Base-by-base conservation (phyloP, 495 filamentous ascomycete genomes). In the Xylaria intraflava region DNA sequence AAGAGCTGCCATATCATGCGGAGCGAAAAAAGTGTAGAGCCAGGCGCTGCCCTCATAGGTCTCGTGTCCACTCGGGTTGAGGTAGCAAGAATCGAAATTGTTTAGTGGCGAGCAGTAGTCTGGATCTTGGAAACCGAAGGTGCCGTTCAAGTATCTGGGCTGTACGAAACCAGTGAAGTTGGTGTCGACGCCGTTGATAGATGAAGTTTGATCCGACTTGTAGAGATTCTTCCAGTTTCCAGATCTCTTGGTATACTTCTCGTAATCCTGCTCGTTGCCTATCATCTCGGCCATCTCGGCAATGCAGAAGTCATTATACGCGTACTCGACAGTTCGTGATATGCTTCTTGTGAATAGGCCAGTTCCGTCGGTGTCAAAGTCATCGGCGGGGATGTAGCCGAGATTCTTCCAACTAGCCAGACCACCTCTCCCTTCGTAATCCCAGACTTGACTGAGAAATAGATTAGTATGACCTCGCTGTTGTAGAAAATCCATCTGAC, bases 261-360 rank as follows among this genome's bases (percentile, higher is more conserved):
- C 73, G 40, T 77, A 73, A 57, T 84, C 79, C 2, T 62, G 68
- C 2, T 70, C 41, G 20, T 80, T 74, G 4, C 78, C 82, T 45
- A 86, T 62, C 0, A 69, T 73, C 38, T 77, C 65, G 0, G 78
- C 82, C 56, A 88, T 73, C 49, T 80, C 69, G 0, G 83, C 72
- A 50, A 87, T 82, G 44, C 79, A 83, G 59, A 85, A 89, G 65
- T 89, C 85, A 39, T 87, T 78, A 65, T 87, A 87, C 0, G 78
- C 77, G 61, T 88, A 87, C 61, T 87, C 85, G 1, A 87, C 75
- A 0, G 84, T 87, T n/a, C 84, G 70, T 3, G 83, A 86, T 14
- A 88, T 69, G 56, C 78, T 82, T 17, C 85, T 75, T 1, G 84
- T 86, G 57, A 83, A 77, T 0, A 80, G 73, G 0, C 84, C 84